A percentile compares a stretch with the other conserved stretches of the same genome.
Conservation (phyloP, 306 rosid genomes). For the Myrica gale region DNA sequence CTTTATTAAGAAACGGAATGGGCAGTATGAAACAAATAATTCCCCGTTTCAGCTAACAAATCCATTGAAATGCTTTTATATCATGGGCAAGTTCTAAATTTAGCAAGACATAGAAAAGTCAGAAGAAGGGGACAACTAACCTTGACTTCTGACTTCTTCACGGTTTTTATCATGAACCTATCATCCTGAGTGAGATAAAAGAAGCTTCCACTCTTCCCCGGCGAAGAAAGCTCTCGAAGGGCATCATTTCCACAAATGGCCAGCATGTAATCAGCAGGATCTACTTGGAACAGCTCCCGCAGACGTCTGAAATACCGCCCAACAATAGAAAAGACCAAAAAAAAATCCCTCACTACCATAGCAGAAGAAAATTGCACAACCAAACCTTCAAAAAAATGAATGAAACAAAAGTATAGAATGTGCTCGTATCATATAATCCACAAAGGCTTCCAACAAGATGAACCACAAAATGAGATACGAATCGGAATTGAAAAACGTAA, state of each 20-base stretch:
- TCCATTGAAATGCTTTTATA: background rate
- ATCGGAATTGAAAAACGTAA: background rate
- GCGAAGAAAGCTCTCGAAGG: conserved; percentile 94
- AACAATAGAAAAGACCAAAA: background rate
- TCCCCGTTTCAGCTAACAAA: background rate
- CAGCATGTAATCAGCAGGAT: conserved; percentile 94
- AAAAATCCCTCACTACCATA: background rate
- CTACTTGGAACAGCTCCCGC: conserved; percentile 82
- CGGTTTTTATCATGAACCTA: conserved; percentile 91
- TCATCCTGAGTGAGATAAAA: conserved; percentile 95
- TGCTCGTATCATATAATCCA: background rate
- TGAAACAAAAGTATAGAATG: background rate
- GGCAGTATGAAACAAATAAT: background rate
- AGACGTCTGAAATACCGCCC: conserved; percentile 54
- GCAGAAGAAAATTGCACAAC: background rate
- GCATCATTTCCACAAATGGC: conserved; percentile 90
- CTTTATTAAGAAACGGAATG: background rate
- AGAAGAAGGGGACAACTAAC: conserved; percentile 40
- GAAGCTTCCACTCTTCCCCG: conserved; percentile 92
- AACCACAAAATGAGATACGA: too few relatives aligned
- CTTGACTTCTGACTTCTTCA: conserved; percentile 97
- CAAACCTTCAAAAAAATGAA: background rate
- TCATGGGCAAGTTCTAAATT: background rate
- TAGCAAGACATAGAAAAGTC: conserved; percentile 10
- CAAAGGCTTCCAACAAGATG: background rate